Percentiles rank a stretch among this genome's conserved stretches.
These are phyloP conservation scores for Kwoniella heveanensis DNA, from an alignment of 768 basidiomycete genomes.

Conservation along the genomic window DNA sequence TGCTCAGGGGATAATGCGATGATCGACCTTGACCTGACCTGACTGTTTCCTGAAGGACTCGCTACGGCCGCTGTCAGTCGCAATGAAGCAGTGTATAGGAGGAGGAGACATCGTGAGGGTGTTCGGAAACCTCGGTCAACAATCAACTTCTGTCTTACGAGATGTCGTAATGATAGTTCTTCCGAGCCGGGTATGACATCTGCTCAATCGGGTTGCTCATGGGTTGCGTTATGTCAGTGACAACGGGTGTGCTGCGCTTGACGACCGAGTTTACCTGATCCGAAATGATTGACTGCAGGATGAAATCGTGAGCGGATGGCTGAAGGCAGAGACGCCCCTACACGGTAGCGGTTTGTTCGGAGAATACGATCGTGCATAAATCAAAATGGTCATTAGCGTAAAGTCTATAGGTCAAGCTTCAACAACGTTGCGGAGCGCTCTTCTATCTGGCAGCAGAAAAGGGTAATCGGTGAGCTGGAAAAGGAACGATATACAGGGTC, in stretches of 20 bases:
- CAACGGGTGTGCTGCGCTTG: no score
- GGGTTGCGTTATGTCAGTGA: background rate
- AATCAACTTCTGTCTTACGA: background rate
- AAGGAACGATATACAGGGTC: background rate
- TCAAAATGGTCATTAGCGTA: background rate
- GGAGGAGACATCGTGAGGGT: no score
- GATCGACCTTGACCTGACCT: no score
- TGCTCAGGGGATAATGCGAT: background rate
- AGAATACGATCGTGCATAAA: background rate
- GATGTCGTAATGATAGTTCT: background rate
- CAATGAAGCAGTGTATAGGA: no score
- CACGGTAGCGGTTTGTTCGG: background rate
- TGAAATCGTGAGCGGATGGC: no score
- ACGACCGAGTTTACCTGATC: background rate
- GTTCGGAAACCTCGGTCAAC: background rate
- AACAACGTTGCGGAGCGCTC: no score
- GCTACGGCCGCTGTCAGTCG: background rate
- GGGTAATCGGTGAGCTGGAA: background rate
- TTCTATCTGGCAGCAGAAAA: no score
- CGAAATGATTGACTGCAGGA: background rate
- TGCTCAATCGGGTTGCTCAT: background rate
- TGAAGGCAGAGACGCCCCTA: no score
- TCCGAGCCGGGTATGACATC: background rate
- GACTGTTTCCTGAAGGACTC: background rate
- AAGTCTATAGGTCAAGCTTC: constrained; percentile 1